phyloP scores from a whole-genome alignment of 2,329 filamentous ascomycete genomes.

The Rosellinia necatrix region DNA sequence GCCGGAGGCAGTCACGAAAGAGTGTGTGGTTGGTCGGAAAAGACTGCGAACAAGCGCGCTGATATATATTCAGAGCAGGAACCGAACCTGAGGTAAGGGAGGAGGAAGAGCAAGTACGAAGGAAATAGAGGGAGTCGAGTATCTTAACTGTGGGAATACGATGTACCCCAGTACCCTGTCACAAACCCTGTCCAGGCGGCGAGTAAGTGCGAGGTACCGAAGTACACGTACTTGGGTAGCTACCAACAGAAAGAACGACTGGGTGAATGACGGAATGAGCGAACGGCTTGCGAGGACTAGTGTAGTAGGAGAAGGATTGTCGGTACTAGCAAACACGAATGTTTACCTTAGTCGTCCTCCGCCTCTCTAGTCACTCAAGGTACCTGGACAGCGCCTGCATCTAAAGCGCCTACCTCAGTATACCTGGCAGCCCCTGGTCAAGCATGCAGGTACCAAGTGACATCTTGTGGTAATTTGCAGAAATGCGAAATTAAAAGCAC shows the following conservation, averaged over 20 bases:
- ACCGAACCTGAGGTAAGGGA: slow-evolving; percentile 29
- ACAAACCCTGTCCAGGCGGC: not conserved
- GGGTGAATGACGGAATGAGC: not conserved
- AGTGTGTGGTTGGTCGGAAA: slow-evolving; percentile 36
- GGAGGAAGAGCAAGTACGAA: slow-evolving; percentile 24
- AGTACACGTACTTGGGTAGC: too few relatives aligned
- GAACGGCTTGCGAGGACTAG: slow-evolving; percentile 3
- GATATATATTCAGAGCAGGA: slow-evolving; percentile 31
- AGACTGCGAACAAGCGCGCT: slow-evolving; percentile 32
- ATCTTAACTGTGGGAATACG: slow-evolving; percentile 17
- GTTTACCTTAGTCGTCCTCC: too few relatives aligned
- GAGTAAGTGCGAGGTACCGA: too few relatives aligned
- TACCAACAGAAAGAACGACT: slow-evolving; percentile 8
- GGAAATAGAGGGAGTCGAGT: slow-evolving; percentile 19
- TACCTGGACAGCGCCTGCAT: not conserved
- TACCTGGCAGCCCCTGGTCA: slow-evolving; percentile 8
- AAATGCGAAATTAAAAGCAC: slow-evolving; percentile 17
- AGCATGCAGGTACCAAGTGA: not conserved
- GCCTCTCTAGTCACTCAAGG: not conserved
- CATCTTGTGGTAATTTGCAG: slow-evolving; percentile 11
- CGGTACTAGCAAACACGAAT: slow-evolving; percentile 4
- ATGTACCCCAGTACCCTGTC: slow-evolving; percentile 14
- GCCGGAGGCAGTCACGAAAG: slow-evolving; percentile 35
- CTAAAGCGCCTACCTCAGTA: not conserved
- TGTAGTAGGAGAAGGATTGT: slow-evolving; percentile 1